These are phyloP conservation scores for Didymella sp. DNA, from an alignment of 2,329 filamentous ascomycete species.

Conservation along the genomic window DNA sequence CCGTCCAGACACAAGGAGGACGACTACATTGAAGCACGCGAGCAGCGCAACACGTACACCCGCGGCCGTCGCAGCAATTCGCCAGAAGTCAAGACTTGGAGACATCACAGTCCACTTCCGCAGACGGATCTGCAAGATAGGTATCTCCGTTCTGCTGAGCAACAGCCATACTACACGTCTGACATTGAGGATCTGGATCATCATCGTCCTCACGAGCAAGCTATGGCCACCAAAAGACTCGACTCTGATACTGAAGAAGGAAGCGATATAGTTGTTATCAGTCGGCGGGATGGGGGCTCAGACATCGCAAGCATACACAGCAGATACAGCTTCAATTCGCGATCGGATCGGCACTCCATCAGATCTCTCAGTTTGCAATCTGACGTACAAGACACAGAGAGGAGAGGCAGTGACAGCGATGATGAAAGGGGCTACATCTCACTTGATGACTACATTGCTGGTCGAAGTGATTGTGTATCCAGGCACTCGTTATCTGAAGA, in stretches of 20 bases:
- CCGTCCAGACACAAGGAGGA: neutral
- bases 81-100: neutral
- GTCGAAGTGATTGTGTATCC: slow-evolving; percentile 5
- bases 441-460: slow-evolving; percentile 9
- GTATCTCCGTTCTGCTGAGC: no score
- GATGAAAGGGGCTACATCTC: slow-evolving; percentile 13
- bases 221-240: neutral
- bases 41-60: neutral
- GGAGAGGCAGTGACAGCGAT: slow-evolving; percentile 4
- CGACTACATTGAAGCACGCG: slow-evolving; percentile 1
- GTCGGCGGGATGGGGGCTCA: neutral
- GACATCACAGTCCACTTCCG: neutral
- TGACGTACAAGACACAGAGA: neutral
- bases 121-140: neutral
- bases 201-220: neutral
- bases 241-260: neutral
- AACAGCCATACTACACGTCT: neutral
- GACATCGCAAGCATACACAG: neutral
- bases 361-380: neutral
- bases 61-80: neutral
- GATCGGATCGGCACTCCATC: neutral
- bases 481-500: neutral
- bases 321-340: neutral
- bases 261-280: neutral
- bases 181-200: neutral